Evolutionary conservation across 352 stramenopile species (phyloP).

Genomic region (Plasmopara muralis): DNA sequence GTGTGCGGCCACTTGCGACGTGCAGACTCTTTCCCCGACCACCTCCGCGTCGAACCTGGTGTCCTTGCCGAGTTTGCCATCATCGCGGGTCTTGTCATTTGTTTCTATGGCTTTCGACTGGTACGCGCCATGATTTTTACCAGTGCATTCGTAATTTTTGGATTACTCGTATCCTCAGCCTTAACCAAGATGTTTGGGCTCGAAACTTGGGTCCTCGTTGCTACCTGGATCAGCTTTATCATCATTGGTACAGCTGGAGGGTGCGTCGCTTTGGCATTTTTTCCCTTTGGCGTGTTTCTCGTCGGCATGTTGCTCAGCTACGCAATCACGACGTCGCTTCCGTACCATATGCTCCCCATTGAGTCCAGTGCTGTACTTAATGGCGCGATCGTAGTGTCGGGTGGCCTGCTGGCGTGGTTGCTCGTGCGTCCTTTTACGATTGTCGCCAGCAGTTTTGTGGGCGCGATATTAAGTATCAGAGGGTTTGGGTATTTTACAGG

Average conservation of each 20-base stretch:
- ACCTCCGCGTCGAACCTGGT: constrained; percentile 32
- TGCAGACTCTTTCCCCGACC: constrained; percentile 20
- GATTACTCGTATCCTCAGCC: constrained; percentile 35
- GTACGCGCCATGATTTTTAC: constrained; percentile 40
- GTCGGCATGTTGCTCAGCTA: constrained; percentile 35
- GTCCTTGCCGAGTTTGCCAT: constrained; percentile 46
- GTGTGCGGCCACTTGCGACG: constrained; percentile 6
- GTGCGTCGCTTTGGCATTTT: constrained; percentile 38
- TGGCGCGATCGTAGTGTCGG: constrained; percentile 29
- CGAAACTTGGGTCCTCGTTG: constrained; percentile 35
- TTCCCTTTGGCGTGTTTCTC: constrained; percentile 44
- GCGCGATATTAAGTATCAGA: constrained; percentile 38
- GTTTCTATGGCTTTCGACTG: constrained; percentile 44
- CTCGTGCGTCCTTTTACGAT: constrained; percentile 47
- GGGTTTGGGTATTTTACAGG: constrained; percentile 69
- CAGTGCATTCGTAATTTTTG: constrained; percentile 46
- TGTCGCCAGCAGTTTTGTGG: constrained; percentile 57
- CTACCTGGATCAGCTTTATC: constrained; percentile 48
- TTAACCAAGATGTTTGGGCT: constrained; percentile 37
- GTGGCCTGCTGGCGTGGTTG: constrained; percentile 45
- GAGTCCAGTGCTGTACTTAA: constrained; percentile 26
- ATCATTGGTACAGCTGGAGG: constrained; percentile 30
- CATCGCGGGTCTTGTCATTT: constrained; percentile 38
- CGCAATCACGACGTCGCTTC: constrained; percentile 35
- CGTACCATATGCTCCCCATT: constrained; percentile 33